A percentile compares a stretch with the other conserved stretches of the same genome.
Conservation (phyloP, 73 alveolate genomes). For the Paramecium sonneborni region DNA sequence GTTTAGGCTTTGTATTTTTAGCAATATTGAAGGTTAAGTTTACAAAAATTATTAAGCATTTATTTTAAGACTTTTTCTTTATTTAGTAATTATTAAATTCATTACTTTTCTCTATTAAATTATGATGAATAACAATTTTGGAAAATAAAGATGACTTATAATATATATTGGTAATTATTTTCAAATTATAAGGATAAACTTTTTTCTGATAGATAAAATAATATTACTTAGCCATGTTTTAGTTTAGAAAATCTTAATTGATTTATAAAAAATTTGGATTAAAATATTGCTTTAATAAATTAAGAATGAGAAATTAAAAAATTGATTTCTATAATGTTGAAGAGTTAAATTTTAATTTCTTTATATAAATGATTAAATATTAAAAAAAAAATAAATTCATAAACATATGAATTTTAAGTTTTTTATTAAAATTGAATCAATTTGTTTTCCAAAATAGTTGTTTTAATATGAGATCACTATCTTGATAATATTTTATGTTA, state of each 20-base stretch:
- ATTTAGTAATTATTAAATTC: background rate
- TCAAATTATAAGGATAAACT: background rate
- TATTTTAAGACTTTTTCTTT: background rate
- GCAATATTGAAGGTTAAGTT: background rate
- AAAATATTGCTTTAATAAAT: too few species aligned
- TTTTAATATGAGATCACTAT: too few species aligned
- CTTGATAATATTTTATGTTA: too few species aligned
- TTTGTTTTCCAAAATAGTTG: too few species aligned
- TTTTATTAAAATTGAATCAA: background rate
- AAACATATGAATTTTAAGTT: background rate
- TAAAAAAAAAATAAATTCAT: too few species aligned
- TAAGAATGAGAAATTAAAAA: background rate
- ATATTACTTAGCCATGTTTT: background rate
- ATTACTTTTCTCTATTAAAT: background rate
- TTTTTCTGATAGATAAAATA: background rate
- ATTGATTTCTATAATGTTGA: background rate
- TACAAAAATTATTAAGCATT: background rate
- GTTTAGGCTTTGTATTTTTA: background rate
- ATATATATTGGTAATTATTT: background rate
- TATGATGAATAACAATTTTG: background rate
- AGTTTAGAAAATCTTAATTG: background rate
- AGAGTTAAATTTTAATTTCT: background rate
- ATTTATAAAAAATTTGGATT: background rate
- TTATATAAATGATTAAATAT: too few species aligned
- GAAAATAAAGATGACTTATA: background rate